Base-by-base conservation (phyloP, 805 yeast species). In the Ogataea paradorogensis region DNA sequence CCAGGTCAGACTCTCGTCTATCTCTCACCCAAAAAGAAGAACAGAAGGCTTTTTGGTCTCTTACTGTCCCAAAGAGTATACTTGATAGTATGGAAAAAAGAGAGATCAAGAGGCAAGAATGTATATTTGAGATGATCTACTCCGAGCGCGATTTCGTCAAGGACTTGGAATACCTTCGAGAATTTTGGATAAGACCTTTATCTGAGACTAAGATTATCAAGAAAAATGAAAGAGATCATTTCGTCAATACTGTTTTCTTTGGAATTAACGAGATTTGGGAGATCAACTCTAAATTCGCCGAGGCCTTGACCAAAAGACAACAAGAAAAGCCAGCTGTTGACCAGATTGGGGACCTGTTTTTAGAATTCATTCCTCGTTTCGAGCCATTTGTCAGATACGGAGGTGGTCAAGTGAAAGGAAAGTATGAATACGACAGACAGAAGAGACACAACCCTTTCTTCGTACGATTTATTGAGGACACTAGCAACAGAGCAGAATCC, bases 101-200 rank as follows among this genome's bases (percentile, higher is more conserved):
- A 38, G 99, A 93, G 59, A 82, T 86, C 53, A 88, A 88, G 67
- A 76, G 98, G 47, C 99, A 93, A 63, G 99, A 93, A 56, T 81
- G 90, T 48, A 93, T 93, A 33, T 91, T 88, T 66, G 99, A 93
- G 65, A 83, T 90, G 23, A 85, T 88, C 35, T 85, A 85, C 48
- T 91, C 97, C 2, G 98, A 93, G 66, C 77, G 97, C 43, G 95
- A 93, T 50, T 93, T 90, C 62, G 95, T 93, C 38, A 90, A 89
- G 65, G 96, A 93, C 55, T 70, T 93, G 55, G 99, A 93, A 62
- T 86, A 90, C 50, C 73, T 93, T 53, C 79, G 95, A 30, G 98
- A 93, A 59, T 88, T 84, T 50, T 93, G 96, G 80, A 90, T 93
- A 61, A 78, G 87, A 64, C 96, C 98, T 2, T 69, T 93, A 40